phyloP scores from a whole-genome alignment of 768 basidiomycete species.

The Russula abietina region DNA sequence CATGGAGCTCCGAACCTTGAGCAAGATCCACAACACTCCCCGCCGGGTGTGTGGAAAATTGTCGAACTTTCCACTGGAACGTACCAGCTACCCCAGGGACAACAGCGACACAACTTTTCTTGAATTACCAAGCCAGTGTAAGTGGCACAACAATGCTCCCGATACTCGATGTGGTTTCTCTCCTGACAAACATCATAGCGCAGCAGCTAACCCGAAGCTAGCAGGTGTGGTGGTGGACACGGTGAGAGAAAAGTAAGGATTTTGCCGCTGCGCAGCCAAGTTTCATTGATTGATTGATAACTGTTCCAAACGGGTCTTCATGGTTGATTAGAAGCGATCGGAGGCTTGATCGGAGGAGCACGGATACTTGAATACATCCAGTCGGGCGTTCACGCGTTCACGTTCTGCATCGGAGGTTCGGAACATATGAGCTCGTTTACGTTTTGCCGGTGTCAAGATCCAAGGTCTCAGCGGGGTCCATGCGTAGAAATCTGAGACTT shows the following conservation, averaged over 20 bases:
- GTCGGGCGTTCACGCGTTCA: not conserved
- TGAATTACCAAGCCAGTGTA: not conserved
- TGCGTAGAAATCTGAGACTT: no score
- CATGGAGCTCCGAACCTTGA: no score
- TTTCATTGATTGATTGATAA: not conserved
- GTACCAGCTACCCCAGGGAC: not conserved
- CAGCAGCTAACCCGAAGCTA: no score
- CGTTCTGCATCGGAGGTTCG: not conserved
- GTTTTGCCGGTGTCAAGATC: not conserved
- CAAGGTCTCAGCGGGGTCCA: not conserved
- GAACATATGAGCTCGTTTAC: not conserved
- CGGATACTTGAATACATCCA: not conserved
- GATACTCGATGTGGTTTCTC: not conserved
- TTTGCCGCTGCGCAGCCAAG: not conserved
- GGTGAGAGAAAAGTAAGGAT: not conserved
- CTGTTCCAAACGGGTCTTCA: not conserved
- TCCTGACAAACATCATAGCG: no score
- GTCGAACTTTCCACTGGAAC: no score
- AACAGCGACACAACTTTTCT: not conserved
- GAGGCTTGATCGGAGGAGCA: not conserved
- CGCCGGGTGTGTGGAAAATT: no score
- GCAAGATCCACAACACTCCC: no score
- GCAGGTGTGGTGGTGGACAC: no score
- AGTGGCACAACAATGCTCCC: not conserved
- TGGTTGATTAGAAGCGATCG: not conserved